Conservation (phyloP, 192 early-diverging fungal species). For the Paraglomus occultum region DNA sequence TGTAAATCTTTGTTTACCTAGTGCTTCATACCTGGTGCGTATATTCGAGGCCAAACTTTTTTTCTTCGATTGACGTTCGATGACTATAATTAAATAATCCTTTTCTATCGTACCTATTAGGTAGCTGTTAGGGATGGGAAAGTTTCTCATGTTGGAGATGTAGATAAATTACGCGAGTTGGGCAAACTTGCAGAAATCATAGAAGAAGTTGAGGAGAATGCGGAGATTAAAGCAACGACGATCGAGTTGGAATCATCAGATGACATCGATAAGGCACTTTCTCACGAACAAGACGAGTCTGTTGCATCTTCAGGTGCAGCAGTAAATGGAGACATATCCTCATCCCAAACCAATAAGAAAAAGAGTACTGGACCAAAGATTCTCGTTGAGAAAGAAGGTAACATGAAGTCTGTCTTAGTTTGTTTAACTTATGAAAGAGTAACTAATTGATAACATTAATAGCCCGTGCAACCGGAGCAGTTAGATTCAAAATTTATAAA, state of each 20-base stretch:
- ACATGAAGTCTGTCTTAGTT: constrained; percentile 4
- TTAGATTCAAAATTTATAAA: constrained; percentile 71
- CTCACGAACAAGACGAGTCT: constrained; percentile 45
- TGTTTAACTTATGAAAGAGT: constrained; percentile 41
- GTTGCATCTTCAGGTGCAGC: constrained; percentile 42
- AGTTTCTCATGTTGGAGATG: constrained; percentile 32
- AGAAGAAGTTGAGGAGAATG: background rate
- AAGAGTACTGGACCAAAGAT: constrained; percentile 14
- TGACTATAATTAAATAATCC: too few relatives aligned
- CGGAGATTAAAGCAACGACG: background rate
- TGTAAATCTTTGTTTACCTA: constrained; percentile 57
- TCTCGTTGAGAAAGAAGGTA: constrained; percentile 42
- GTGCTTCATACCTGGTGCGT: constrained; percentile 54
- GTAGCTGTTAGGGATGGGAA: constrained; percentile 46
- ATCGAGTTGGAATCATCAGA: background rate
- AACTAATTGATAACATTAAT: constrained; percentile 45
- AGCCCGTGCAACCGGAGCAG: constrained; percentile 70
- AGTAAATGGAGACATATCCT: constrained; percentile 44
- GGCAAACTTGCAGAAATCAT: constrained; percentile 36
- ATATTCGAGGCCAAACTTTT: constrained; percentile 60
- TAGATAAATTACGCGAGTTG: constrained; percentile 36
- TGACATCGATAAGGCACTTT: background rate
- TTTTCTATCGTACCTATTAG: too few relatives aligned
- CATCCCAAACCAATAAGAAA: constrained; percentile 34
- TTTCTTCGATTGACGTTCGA: too few relatives aligned